A percentile compares a stretch with the other conserved stretches of the same genome.
These are phyloP conservation scores for Globisporangium cylindrosporum DNA, from an alignment of 352 stramenopile species.

Conservation along the genomic window DNA sequence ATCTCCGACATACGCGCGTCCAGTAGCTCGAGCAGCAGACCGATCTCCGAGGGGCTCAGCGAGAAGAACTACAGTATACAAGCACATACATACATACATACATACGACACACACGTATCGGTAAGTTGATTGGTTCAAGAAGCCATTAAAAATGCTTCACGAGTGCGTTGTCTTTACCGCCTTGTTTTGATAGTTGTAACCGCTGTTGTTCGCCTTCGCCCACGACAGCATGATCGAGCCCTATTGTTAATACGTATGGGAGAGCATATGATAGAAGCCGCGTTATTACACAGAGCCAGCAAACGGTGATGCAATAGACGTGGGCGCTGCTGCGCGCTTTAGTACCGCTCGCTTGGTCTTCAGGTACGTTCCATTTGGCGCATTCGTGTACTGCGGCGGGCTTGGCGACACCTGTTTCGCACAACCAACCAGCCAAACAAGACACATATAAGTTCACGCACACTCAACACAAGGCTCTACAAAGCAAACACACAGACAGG, in stretches of 20 bases:
- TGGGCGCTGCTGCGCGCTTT: neutral
- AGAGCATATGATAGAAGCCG: neutral
- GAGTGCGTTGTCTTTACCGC: conserved; percentile 30
- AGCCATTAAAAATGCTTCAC: neutral
- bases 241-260: conserved; percentile 20
- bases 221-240: conserved; percentile 83
- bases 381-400: conserved; percentile 57
- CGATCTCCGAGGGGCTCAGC: conserved; percentile 72
- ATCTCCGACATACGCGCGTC: conserved; percentile 62
- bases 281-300: neutral
- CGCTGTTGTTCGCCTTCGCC: conserved; percentile 61
- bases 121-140: too few species aligned
- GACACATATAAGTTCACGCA: neutral
- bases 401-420: conserved; percentile 45
- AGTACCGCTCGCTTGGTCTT: conserved; percentile 78
- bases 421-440: neutral
- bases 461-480: neutral
- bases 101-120: too few species aligned
- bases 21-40: conserved; percentile 73
- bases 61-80: conserved; percentile 62
- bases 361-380: conserved; percentile 58
- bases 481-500: neutral
- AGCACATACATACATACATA: too few species aligned
- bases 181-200: conserved; percentile 85
- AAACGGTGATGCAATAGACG: neutral